Evolutionary conservation across 805 yeast genomes (phyloP), one percentile per base, ranked within the genome.

Genomic region (Candida loeiensis): DNA sequence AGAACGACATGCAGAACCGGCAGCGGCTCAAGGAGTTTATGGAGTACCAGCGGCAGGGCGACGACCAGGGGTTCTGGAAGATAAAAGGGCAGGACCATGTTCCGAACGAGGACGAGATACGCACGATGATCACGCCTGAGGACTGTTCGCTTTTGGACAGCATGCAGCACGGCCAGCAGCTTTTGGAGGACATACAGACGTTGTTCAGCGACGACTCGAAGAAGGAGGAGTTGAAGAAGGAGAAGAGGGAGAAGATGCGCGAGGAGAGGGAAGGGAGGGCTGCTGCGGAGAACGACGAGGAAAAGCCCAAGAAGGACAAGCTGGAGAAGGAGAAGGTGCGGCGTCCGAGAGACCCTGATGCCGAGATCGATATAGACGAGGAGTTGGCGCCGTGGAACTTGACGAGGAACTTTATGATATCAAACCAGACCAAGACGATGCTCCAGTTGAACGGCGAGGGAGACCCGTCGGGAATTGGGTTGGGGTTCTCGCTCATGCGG

Each of bases 401-500:
- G n/a, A 81, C 96, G 0, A 74, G 88, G 45, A 93, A 93, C 60
- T 93, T 93, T 55, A 79, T 90, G 40, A 86, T 81, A 58, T 93
- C 98, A 2, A 89, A 95, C 17, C 98, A 90, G 57, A 95, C 96
- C 40, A 90, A 95, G 54, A 95, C 97, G 0, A 93, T 93, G 97
- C 72, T 93, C 31, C 96, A 89, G 55, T 76, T 93, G 18, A 87
- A 87, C 56, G 96, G 96, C 11, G 90, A 82, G 39, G 98, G 98
- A 36, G 98, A 93, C 59, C 95, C 96, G 1, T 80, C 95, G 0
- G 95, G 95, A 17, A 79, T 85, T 47, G 93, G 95, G 2, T 85
- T 87, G 48, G 95, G 91, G 0, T 85, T 85, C 49, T 87, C 96
- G 7, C 85, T 91, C 49, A 70, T 90, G 51, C 76, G 90, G 48